Percentiles rank a stretch among this genome's conserved stretches.
These are phyloP conservation scores for Schwanniomyces sp. DNA, from an alignment of 805 yeast genomes.

Conservation along the genomic window DNA sequence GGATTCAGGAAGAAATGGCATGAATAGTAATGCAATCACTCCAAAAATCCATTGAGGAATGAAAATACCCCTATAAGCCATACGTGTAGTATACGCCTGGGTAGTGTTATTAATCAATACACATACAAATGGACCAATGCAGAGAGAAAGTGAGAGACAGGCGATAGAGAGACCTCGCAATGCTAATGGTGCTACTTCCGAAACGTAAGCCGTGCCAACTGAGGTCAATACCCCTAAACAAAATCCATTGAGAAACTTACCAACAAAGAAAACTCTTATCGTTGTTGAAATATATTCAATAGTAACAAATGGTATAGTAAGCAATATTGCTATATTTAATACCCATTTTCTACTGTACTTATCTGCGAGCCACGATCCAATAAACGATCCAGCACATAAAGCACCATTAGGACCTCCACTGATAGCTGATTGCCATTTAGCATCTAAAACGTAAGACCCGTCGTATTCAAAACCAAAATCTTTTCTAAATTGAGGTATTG, in stretches of 20 bases:
- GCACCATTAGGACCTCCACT: slow-evolving; percentile 5
- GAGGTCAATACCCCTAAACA: slow-evolving; percentile 6
- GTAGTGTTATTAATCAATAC: slow-evolving; percentile 6
- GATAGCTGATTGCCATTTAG: slow-evolving; percentile 7
- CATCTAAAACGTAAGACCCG: not conserved
- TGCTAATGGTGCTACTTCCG: slow-evolving; percentile 6
- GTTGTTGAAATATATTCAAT: slow-evolving; percentile 6
- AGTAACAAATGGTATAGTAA: slow-evolving; percentile 4
- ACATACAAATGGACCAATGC: slow-evolving; percentile 8
- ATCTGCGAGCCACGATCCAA: slow-evolving; percentile 6
- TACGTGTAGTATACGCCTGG: not conserved
- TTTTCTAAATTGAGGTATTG: slow-evolving; percentile 2
- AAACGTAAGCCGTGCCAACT: slow-evolving; percentile 6
- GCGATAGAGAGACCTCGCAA: slow-evolving; percentile 9
- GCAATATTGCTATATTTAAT: not conserved
- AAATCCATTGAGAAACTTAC: slow-evolving; percentile 7
- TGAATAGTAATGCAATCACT: slow-evolving; percentile 9
- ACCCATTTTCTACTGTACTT: slow-evolving; percentile 6
- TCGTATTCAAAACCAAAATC: slow-evolving; percentile 2
- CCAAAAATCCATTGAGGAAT: slow-evolving; percentile 8
- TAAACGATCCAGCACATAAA: slow-evolving; percentile 1
- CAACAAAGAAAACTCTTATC: slow-evolving; percentile 6
- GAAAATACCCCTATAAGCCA: slow-evolving; percentile 7
- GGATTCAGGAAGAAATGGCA: slow-evolving; percentile 39
- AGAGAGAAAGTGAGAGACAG: slow-evolving; percentile 4